Evolutionary conservation across 495 filamentous ascomycete genomes (phyloP), one percentile per base, ranked within the genome.

Genomic region (Xylaria grammica): DNA sequence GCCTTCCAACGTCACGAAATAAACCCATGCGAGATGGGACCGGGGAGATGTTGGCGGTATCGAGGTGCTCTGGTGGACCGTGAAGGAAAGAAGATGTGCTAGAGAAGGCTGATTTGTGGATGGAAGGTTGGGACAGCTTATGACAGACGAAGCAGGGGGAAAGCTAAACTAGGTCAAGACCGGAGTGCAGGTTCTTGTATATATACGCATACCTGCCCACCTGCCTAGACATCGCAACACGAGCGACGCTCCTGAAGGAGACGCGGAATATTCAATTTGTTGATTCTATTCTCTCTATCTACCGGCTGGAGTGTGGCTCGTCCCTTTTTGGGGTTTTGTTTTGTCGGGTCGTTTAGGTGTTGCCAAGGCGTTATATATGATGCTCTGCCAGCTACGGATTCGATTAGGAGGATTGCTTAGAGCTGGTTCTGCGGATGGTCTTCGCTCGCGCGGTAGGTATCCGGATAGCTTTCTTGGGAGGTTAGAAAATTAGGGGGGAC

Each of bases 1-100:
- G 32, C 90, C 90, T 27, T 66, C 69, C 59, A 72, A 79, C 32
- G 70, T 74, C 11, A 81, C 84, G 55, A 87, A 89, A 73, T 87
- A 78, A 67, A 62, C 17, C 48, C 40, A 9, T 17, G 11, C 32
- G 32, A 22, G 40, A 24, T 49, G 5, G 40, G 38, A 36, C 17
- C 22, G 40, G 44, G 5, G 26, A 15, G 29, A 36, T n/a, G 49
- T 7, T 17, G 27, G 13, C 6, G 24, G 8, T 24, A 34, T 22
- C 30, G 45, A 50, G 17, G 13, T 51, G 45, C 13, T 20, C 3
- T 51, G 13, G 1, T 17, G 6, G 24, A 53, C 2, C 20, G 17
- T 17, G 20, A 15, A 7, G 9, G 0, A 1, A 19, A 22, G 13
- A 10, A 15, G 22, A 4, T 55, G 4, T 40, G 4, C 8, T 22